phyloP scores from a whole-genome alignment of 2,329 filamentous ascomycete genomes.

The Camillea tinctor region DNA sequence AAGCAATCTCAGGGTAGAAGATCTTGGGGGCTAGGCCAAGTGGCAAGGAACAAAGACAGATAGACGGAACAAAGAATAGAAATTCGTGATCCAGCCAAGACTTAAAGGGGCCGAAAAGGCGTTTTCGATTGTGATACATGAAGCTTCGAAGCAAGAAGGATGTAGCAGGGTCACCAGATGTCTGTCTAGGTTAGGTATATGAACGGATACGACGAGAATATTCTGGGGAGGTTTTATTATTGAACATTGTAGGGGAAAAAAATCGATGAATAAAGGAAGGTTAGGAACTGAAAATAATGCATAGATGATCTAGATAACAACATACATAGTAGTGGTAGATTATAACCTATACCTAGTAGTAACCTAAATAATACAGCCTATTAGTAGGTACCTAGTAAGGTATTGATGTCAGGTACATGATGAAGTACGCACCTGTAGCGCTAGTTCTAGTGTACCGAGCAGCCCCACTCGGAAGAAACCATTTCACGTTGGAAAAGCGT shows the following conservation, averaged over 20 bases:
- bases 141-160: background rate
- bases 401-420: background rate
- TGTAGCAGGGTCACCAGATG: background rate
- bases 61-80: background rate
- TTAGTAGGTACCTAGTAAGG: background rate
- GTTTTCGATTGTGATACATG: background rate
- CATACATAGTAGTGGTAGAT: too few relatives aligned
- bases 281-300: too few relatives aligned
- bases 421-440: background rate
- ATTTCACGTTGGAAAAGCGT: slow-evolving; percentile 14
- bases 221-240: too few relatives aligned
- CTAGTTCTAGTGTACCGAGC: background rate
- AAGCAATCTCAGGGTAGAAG: background rate
- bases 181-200: too few relatives aligned
- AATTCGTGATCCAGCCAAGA: background rate
- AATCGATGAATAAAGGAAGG: too few relatives aligned
- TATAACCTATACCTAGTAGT: too few relatives aligned
- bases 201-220: too few relatives aligned
- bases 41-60: background rate
- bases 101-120: background rate
- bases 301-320: too few relatives aligned
- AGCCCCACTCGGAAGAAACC: background rate
- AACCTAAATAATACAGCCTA: too few relatives aligned
- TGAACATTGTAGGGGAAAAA: too few relatives aligned
- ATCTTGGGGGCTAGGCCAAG: background rate